Base-by-base conservation (phyloP, 73 alveolate genomes). In the Halteria grandinella region DNA sequence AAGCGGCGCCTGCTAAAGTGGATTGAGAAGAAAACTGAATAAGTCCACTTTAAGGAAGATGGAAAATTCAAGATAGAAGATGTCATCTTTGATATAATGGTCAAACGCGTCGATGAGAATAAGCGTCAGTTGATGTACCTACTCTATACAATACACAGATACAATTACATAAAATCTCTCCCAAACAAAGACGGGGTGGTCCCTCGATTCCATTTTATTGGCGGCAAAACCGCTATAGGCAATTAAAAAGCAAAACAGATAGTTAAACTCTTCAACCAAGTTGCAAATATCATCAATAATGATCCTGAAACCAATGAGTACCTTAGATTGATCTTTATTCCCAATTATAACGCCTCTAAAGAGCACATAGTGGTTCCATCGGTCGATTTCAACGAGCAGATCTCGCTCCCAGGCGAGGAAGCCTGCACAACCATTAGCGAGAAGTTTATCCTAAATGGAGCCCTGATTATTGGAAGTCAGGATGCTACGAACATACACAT, bases 331-430 rank as follows among this genome's bases (percentile, higher is more conserved):
- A 50, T 50, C 57, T 70, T 70, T 31, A 51, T 70, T 15, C 83
- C 83, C 0, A 70, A 70, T 21, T 70, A 70, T 32, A 70, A 70
- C 25, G 71, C 83, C 8, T 48, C 72, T 12, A 70, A 70, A 25
- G 69, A 48, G 72, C 71, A 48, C 55, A 6, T 70, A 15, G 55
- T 48, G 15, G 71, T 70, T 10, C 71, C 83, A 5, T 57, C 83
- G n/a, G 72, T 64, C 25, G 83, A 70, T 31, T 28, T 70, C 47
- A 45, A 70, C 34, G 32, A 48, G 24, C 45, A 70, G 27, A 45
- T 70, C 2, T 10, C 40, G 18, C 37, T 70, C 20, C 83, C 83
- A 12, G 83, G 83, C 24, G 71, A 41, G 28, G 72, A 70, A 32
- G 71, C 72, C 11, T 70, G 83, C 27, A 49, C 83, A 0, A 70